A percentile compares a stretch with the other conserved stretches of the same genome.
Evolutionary conservation across 441 rosid species (phyloP).

Genomic region (Corymbia citriodora): DNA sequence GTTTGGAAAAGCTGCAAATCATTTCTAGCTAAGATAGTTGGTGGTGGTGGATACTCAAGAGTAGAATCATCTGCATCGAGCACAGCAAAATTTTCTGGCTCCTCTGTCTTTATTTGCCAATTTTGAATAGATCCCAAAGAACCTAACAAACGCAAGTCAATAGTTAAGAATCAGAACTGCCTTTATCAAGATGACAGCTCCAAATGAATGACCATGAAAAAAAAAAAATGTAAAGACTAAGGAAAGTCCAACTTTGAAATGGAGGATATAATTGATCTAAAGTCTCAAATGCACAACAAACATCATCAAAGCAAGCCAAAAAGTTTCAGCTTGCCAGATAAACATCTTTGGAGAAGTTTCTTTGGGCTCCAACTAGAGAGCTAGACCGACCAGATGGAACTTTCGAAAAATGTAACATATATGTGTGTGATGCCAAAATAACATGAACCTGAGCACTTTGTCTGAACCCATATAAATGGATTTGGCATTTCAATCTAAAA

Average conservation of each 20-base stretch:
- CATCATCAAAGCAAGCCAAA: background rate
- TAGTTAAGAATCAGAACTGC: background rate
- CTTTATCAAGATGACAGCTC: background rate
- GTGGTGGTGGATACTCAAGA: slow-evolving; percentile 4
- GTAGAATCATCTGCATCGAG: slow-evolving; percentile 8
- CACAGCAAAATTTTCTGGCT: slow-evolving; percentile 8
- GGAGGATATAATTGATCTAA: background rate
- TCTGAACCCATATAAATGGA: background rate
- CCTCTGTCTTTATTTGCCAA: slow-evolving; percentile 17
- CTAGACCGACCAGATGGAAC: background rate
- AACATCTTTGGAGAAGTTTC: background rate
- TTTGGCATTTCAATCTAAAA: background rate
- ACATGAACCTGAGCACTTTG: background rate
- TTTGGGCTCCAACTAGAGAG: background rate
- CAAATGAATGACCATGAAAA: background rate
- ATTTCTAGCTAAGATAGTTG: background rate
- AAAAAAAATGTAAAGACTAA: background rate
- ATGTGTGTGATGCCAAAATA: background rate
- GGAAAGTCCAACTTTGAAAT: background rate
- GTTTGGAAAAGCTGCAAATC: background rate
- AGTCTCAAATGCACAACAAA: background rate
- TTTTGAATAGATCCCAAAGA: slow-evolving; percentile 1
- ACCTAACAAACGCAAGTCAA: background rate
- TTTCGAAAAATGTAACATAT: background rate
- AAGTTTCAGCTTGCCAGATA: background rate